Evolutionary conservation across 768 basidiomycete species (phyloP), one percentile per base, ranked within the genome.

Genomic region (Lyophyllum shimeji): DNA sequence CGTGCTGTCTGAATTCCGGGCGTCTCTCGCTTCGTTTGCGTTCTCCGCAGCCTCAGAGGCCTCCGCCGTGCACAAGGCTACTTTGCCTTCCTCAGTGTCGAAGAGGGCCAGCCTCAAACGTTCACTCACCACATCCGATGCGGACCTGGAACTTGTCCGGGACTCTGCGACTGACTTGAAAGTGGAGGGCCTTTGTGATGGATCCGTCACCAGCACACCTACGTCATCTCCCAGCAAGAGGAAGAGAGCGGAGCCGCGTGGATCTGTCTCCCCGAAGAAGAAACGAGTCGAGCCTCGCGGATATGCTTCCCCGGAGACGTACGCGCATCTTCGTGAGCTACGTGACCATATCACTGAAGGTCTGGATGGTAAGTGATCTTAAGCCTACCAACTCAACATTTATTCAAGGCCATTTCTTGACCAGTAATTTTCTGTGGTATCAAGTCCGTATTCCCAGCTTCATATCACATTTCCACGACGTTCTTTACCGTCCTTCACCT

Each of bases 351-450:
- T 90, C 13, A 66, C 68, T 18, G 63, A 72, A 27, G 77, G 74
- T 21, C 75, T 91, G 1, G 85, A 90, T 51, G 76, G 89, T 90
- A 61, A 44, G 74, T 60, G 27, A 29, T 46, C 8, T 20, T 25
- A 51, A 12, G 37, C 18, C 33, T 46, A 1, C n/a, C 2, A 13
- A 53, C 8, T 7, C 12, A 33, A 20, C 44, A 13, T 9, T 9
- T 31, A 31, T 40, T 27, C 21, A 15, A 23, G 8, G 33, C 44
- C n/a, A n/a, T n/a, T 15, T 12, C 0, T 34, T 29, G 9, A 29
- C 29, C 29, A 93, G 90, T 93, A 21, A 60, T 93, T 13, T 92
- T 94, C 60, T 93, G 90, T 63, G 92, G 93, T 7, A 91, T 94
- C 47, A 95, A 93, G 91, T 91, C 59, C 52, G 77, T 48, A 20